Percentiles rank a stretch among this genome's conserved stretches.
Evolutionary conservation across 1,139 yeast species (phyloP).

Genomic region (Suhomyces bokatorum): DNA sequence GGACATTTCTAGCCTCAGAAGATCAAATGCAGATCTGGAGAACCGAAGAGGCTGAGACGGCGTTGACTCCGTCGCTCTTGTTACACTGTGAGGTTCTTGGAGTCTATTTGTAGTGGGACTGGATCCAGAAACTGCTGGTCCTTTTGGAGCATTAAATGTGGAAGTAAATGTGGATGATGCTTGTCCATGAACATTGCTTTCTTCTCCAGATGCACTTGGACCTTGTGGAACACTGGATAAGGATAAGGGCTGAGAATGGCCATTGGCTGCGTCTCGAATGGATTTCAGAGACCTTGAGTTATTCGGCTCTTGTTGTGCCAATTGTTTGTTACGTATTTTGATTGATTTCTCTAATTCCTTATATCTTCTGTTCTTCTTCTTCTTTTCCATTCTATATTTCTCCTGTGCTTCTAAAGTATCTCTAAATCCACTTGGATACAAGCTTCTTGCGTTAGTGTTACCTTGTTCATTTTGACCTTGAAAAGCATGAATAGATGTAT

Average conservation of each 20-base stretch:
- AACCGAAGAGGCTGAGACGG: conserved; percentile 7
- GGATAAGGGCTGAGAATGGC: not conserved
- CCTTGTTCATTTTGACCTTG: not conserved
- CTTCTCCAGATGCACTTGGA: not conserved
- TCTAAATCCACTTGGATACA: conserved; percentile 7
- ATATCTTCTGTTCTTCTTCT: conserved; percentile 5
- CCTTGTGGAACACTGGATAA: not conserved
- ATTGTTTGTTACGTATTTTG: not conserved
- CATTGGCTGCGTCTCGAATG: too few species aligned
- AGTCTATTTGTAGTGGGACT: not conserved
- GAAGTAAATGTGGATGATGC: too few species aligned
- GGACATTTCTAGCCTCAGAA: conserved; percentile 7
- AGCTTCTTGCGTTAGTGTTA: not conserved
- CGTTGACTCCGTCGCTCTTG: not conserved
- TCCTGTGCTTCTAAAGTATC: conserved; percentile 13
- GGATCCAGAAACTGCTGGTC: not conserved
- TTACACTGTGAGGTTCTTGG: not conserved
- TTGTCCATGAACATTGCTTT: too few species aligned
- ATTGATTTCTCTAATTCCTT: conserved; percentile 1
- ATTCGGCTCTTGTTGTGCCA: not conserved
- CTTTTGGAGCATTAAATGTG: not conserved
- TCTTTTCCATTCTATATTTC: conserved; percentile 7
- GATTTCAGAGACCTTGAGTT: too few species aligned
- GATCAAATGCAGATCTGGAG: conserved; percentile 21
- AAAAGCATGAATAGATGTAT: too few species aligned